Percentiles rank a stretch among this genome's conserved stretches.
Evolutionary conservation across 169 alveolate genomes (phyloP).

Genomic region (Plasmodium malariae): DNA sequence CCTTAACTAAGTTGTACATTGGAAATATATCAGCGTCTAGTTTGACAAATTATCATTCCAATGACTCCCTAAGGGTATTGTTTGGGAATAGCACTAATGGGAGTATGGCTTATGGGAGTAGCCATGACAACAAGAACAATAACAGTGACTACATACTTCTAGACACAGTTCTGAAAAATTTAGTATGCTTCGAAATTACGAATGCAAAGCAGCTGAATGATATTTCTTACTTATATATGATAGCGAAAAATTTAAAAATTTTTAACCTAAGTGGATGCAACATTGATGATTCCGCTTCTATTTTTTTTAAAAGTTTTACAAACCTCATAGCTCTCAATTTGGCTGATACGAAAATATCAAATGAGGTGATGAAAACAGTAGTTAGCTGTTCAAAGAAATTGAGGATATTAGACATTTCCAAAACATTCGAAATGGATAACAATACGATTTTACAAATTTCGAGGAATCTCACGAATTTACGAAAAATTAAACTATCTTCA

Average conservation of each 20-base stretch:
- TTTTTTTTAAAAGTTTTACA: constrained; percentile 19
- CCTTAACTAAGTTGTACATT: constrained; percentile 35
- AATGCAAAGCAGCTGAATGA: constrained; percentile 41
- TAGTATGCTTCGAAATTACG: constrained; percentile 41
- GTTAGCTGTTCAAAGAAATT: not conserved
- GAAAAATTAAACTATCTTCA: constrained; percentile 19
- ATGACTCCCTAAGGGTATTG: constrained; percentile 25
- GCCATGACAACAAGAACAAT: not conserved
- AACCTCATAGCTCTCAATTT: constrained; percentile 52
- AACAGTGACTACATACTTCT: not conserved
- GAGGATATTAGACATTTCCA: constrained; percentile 42
- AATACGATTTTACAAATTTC: constrained; percentile 35
- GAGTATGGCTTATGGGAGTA: too few species aligned
- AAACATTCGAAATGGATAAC: constrained; percentile 29
- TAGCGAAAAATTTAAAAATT: constrained; percentile 34
- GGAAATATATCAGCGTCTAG: constrained; percentile 35
- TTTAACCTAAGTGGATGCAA: constrained; percentile 46
- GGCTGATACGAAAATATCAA: constrained; percentile 61
- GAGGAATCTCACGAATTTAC: constrained; percentile 5
- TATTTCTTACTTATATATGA: constrained; percentile 30
- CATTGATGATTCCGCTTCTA: constrained; percentile 40
- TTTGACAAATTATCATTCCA: constrained; percentile 42
- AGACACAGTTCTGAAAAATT: constrained; percentile 1
- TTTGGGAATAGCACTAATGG: not conserved
- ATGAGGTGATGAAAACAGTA: constrained; percentile 22